Conservation (phyloP, 106 monocot genomes). For the Acanthochlamys bracteata region DNA sequence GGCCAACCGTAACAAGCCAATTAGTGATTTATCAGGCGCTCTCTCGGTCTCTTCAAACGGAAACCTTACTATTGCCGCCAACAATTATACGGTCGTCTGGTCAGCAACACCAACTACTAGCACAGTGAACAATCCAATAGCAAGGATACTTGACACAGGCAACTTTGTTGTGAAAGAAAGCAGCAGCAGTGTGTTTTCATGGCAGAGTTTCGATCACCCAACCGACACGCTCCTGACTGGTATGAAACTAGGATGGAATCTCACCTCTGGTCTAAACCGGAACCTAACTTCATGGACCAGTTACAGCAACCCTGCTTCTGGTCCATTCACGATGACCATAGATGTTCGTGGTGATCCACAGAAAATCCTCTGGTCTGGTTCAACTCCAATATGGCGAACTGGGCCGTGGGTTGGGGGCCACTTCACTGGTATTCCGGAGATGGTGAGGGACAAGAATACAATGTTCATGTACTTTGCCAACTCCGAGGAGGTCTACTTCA, state of each 20-base stretch:
- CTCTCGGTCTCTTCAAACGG: slow-evolving; percentile 1
- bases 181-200: background rate
- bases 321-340: slow-evolving; percentile 10
- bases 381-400: background rate
- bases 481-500: background rate
- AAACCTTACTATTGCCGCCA: background rate
- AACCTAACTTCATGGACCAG: slow-evolving; percentile 19
- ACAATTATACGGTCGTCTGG: slow-evolving; percentile 1
- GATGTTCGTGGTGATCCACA: slow-evolving; percentile 26
- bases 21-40: background rate
- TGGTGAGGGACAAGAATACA: background rate
- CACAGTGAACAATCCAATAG: background rate
- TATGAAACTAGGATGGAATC: background rate
- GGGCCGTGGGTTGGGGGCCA: slow-evolving; percentile 32
- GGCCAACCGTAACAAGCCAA: slow-evolving; percentile 6
- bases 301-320: slow-evolving; percentile 22
- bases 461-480: background rate
- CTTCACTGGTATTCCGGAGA: slow-evolving; percentile 32
- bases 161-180: background rate
- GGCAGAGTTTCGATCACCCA: slow-evolving; percentile 1
- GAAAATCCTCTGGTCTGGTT: slow-evolving; percentile 7
- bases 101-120: background rate
- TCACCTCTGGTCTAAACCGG: background rate
- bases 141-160: background rate
- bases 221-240: background rate